Evolutionary conservation across 331 rosid genomes (phyloP).

Genomic region (Malus hybrid): DNA sequence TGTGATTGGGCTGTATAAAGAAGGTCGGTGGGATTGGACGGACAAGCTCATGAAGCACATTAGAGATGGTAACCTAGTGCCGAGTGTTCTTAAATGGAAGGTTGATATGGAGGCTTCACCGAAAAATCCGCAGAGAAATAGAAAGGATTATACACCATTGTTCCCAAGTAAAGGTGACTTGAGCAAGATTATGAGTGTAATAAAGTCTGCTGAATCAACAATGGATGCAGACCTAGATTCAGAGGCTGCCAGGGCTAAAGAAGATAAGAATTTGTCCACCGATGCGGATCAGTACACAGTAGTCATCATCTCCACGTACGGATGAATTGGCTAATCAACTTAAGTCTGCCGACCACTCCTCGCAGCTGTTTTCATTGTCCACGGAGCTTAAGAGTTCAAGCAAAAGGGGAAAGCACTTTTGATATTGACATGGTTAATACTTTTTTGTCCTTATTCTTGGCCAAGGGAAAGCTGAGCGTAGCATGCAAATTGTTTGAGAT

Average conservation of each 20-base stretch:
- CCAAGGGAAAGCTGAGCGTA: constrained; percentile 76
- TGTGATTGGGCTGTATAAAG: constrained; percentile 54
- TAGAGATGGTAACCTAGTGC: no score
- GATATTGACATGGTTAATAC: constrained; percentile 85
- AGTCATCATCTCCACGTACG: constrained; percentile 82
- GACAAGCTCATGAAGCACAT: no score
- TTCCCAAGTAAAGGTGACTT: constrained; percentile 59
- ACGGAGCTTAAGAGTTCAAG: constrained; percentile 61
- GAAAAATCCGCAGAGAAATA: background rate
- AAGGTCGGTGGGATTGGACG: constrained; percentile 27
- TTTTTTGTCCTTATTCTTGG: constrained; percentile 69
- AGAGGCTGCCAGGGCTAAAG: constrained; percentile 18
- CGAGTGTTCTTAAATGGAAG: no score
- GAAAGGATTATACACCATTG: constrained; percentile 54
- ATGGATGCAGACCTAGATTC: constrained; percentile 3
- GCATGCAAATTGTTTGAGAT: constrained; percentile 91
- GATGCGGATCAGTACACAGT: constrained; percentile 59
- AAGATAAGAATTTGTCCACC: constrained; percentile 6
- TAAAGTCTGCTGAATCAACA: constrained; percentile 19
- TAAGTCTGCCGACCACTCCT: constrained; percentile 19
- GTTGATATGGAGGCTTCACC: no score
- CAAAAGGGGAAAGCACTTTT: constrained; percentile 41
- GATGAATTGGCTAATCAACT: constrained; percentile 58
- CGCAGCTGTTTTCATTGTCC: constrained; percentile 35
- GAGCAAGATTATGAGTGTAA: constrained; percentile 40